A percentile compares a stretch with the other conserved stretches of the same genome.
These are phyloP conservation scores for Penstemon newberryi DNA, from an alignment of 257 asterid species.

Conservation along the genomic window DNA sequence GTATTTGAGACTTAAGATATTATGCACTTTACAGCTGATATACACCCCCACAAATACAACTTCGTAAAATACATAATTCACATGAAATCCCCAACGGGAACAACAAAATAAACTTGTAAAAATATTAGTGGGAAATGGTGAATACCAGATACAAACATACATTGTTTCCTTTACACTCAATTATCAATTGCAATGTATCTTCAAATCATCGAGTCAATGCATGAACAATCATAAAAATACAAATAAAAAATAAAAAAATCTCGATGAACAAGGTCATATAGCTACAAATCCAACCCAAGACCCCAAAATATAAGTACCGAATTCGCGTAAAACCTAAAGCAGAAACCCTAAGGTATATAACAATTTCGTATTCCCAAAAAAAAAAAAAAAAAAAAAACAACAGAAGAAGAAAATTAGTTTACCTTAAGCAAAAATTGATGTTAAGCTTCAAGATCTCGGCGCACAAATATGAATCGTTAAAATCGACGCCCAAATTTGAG, in stretches of 20 bases:
- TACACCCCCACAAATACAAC: neutral
- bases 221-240: neutral
- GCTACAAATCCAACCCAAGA: conserved; percentile 17
- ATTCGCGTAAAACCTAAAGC: conserved; percentile 1
- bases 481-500: conserved; percentile 18
- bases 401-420: neutral
- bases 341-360: conserved; percentile 28
- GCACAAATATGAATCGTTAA: conserved; percentile 5
- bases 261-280: conserved; percentile 16
- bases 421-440: conserved; percentile 24
- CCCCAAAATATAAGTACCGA: conserved; percentile 17
- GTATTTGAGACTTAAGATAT: neutral
- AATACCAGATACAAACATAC: neutral
- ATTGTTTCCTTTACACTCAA: neutral
- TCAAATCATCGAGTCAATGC: neutral
- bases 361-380: no score
- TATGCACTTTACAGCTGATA: neutral
- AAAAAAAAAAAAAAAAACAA: no score
- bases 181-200: neutral
- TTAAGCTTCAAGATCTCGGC: conserved; percentile 10
- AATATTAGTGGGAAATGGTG: neutral
- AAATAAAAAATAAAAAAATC: neutral
- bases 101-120: neutral
- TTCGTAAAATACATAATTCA: neutral
- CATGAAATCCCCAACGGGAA: neutral